Conservation (phyloP, 148 eudicot species). For the Rhododendron molle region DNA sequence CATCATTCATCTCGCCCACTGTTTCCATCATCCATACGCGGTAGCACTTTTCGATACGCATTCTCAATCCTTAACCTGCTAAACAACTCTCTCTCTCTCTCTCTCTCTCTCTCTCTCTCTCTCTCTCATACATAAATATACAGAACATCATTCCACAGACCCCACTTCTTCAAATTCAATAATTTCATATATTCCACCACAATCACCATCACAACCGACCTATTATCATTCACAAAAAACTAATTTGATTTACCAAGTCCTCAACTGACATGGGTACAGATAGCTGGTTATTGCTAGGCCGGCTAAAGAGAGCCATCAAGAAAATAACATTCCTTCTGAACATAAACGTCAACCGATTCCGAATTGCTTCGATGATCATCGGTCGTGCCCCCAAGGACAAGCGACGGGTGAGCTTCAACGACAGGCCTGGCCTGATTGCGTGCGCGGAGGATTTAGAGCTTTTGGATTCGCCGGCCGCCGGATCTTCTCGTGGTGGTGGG, state of each 20-base stretch:
- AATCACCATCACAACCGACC: neutral
- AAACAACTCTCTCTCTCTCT: neutral
- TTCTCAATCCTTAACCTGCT: neutral
- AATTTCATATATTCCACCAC: neutral
- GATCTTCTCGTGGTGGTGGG: neutral
- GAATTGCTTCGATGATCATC: constrained; percentile 23
- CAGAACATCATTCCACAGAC: neutral
- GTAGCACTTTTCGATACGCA: neutral
- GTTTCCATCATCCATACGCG: neutral
- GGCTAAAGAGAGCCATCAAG: constrained; percentile 32
- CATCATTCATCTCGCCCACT: neutral
- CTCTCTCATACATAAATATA: neutral
- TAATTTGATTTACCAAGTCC: neutral
- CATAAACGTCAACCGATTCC: constrained; percentile 25
- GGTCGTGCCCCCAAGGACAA: constrained; percentile 6
- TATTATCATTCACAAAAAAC: neutral
- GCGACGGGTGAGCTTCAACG: constrained; percentile 29
- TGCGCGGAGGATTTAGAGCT: neutral
- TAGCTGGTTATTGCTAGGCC: constrained; percentile 19
- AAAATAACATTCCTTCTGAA: constrained; percentile 33
- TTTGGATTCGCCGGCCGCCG: neutral
- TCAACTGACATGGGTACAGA: neutral
- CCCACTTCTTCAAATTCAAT: neutral
- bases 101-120: neutral
- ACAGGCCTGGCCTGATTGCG: constrained; percentile 29